Evolutionary conservation across 441 rosid genomes (phyloP).

Genomic region (Raphanus hybrid): DNA sequence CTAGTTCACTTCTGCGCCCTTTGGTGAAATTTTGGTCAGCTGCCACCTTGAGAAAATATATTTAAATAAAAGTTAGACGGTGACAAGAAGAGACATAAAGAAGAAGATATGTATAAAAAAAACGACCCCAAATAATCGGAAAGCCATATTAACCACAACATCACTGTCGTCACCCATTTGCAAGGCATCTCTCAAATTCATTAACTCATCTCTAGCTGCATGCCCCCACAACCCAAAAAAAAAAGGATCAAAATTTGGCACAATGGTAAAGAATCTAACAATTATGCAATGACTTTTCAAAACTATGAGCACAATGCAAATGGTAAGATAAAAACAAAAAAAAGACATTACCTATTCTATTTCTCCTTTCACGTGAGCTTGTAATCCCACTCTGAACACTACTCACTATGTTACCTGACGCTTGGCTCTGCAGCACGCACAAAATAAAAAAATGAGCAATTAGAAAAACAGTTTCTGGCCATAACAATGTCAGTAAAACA

Average conservation of each 20-base stretch:
- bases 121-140: not conserved
- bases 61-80: not conserved
- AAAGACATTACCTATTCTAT: not conserved
- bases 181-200: not conserved
- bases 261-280: not conserved
- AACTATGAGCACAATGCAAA: too few species aligned
- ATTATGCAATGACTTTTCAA: too few species aligned
- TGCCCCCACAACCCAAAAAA: not conserved
- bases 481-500: too few species aligned
- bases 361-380: constrained; percentile 3
- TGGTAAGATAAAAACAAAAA: too few species aligned
- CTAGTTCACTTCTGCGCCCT: not conserved
- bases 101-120: not conserved
- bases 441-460: too few species aligned
- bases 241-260: not conserved
- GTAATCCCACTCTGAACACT: not conserved
- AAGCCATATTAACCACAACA: not conserved
- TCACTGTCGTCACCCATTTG: not conserved
- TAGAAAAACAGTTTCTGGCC: too few species aligned
- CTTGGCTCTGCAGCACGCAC: not conserved
- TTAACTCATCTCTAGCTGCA: not conserved
- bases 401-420: not conserved
- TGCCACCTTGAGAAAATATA: not conserved
- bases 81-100: not conserved
- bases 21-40: not conserved